These are phyloP conservation scores for Lactarius vividus DNA, from an alignment of 768 basidiomycete species.

Conservation along the genomic window DNA sequence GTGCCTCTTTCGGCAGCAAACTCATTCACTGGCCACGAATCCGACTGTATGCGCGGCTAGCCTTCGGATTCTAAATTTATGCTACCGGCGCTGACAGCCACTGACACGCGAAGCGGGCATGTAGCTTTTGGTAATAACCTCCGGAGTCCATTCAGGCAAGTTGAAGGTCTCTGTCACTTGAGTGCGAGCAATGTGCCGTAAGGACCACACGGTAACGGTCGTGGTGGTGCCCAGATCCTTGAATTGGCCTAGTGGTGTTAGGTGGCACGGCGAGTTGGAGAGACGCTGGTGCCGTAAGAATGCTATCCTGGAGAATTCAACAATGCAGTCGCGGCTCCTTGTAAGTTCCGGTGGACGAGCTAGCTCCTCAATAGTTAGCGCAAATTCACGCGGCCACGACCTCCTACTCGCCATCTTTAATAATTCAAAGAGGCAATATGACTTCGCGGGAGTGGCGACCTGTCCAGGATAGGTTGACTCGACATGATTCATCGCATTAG, in stretches of 20 bases:
- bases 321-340: background rate
- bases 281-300: background rate
- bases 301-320: background rate
- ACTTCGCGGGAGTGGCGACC: background rate
- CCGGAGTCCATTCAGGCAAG: background rate
- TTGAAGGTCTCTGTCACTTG: background rate
- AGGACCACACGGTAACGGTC: background rate
- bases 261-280: background rate
- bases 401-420: constrained; percentile 7
- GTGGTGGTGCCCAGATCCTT: background rate
- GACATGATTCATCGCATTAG: background rate
- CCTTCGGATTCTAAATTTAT: background rate
- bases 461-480: constrained; percentile 5
- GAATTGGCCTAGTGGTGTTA: constrained; percentile 1
- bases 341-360: background rate
- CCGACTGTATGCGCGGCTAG: background rate
- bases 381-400: constrained; percentile 3
- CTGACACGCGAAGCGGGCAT: background rate
- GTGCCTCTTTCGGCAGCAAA: too few relatives aligned
- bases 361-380: constrained; percentile 2
- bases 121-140: background rate
- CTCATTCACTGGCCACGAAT: background rate
- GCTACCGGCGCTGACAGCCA: background rate
- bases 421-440: constrained; percentile 2
- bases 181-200: background rate